Base-by-base conservation (phyloP, 1,139 yeast genomes). In the Blastobotrys capitulatus region DNA sequence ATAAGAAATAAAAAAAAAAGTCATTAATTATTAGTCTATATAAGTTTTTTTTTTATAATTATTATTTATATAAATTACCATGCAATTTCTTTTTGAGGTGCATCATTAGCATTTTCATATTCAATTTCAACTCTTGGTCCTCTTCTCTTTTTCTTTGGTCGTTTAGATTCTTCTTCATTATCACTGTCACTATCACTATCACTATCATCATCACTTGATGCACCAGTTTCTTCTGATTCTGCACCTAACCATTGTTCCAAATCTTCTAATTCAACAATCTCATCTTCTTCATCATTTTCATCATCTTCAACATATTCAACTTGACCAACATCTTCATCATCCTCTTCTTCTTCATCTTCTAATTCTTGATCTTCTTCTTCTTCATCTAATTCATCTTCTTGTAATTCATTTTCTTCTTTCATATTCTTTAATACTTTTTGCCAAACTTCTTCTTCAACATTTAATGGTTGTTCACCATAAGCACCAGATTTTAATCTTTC, bases 401-500 rank as follows among this genome's bases (percentile, higher is more conserved):
- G 83, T 55, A 78, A 80, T 47, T 80, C 76, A 62, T 76, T 75
- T 44, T 71, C 71, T 46, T 77, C 78, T 55, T 78, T 83, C 60
- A 83, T 82, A 57, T 79, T 81, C 57, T 92, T 88, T 72, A 92
- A 78, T 25, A 92, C 95, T 72, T 82, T 87, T 77, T 85, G 84
- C 98, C 98, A 92, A 54, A 92, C 82, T 71, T 83, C 83, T 64
- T 90, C 97, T 61, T 92, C 97, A 41, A 92, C 98, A 64, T 92
- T 92, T 64, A 92, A 76, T 52, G 98, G 98, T 67, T 90, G 87
- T 64, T 92, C 97, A 55, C 98, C 98, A 64, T 92, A 92, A 6
- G 97, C 97, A 55, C 98, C 98, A 66, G 92, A 83, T 80, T 92
- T 92, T 62, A 92, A 79, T 71, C 98, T 82, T 49, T 90, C 96